Conservation (phyloP, 2,329 filamentous ascomycete species). For the Fusarium redolens region DNA sequence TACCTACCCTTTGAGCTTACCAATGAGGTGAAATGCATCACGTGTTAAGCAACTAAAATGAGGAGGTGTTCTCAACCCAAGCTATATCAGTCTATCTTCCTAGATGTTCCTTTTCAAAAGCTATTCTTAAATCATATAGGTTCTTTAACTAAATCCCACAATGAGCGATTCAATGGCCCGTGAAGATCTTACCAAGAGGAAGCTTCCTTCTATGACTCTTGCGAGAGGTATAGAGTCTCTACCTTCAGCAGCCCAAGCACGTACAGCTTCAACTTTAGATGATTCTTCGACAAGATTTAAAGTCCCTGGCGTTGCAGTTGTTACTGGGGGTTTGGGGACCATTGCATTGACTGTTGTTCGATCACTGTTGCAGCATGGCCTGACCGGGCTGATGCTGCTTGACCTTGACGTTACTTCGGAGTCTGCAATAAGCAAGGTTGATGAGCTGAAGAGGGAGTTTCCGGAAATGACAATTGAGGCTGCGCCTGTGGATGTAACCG, state of each 20-base stretch:
- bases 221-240: neutral
- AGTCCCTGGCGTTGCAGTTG: conserved; percentile 3
- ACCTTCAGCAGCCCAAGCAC: neutral
- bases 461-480: neutral
- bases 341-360: conserved; percentile 12
- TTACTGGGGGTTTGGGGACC: conserved; percentile 4
- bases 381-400: conserved; percentile 7
- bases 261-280: neutral
- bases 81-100: neutral
- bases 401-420: conserved; percentile 10
- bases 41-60: neutral
- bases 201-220: conserved; percentile 21
- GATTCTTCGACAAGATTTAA: conserved; percentile 6
- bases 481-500: conserved; percentile 3
- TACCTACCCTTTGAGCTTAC: neutral
- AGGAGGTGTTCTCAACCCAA: neutral
- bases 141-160: neutral
- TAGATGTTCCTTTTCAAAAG: neutral
- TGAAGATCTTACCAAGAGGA: conserved; percentile 15
- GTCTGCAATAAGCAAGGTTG: neutral
- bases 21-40: neutral
- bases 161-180: conserved; percentile 11
- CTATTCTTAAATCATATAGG: neutral
- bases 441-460: neutral
- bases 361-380: conserved; percentile 11